Base-by-base conservation (phyloP, 1,139 yeast species). In the Sporopachydermia cereana region DNA sequence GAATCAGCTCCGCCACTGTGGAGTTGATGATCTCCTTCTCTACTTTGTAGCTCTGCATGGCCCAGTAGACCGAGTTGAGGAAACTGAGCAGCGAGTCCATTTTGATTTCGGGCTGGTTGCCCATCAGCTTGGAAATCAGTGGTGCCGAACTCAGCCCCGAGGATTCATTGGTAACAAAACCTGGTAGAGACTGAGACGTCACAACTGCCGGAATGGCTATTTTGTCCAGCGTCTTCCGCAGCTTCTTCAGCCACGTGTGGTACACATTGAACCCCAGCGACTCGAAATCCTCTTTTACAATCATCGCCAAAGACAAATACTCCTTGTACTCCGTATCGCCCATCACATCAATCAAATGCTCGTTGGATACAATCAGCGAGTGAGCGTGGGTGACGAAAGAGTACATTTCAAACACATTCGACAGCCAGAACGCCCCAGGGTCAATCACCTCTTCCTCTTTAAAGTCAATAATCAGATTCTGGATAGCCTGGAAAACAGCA, bases 341-440 rank as follows among this genome's bases (percentile, higher is more conserved):
- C 91, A 91, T 83, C 52, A 84, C 95, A 51, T 77, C 78, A 41
- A 85, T 74, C 51, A 85, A 72, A 3, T 80, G 74, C 58, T 84
- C 95, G 58, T 85, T 88, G 45, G 85, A 86, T 45, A 85, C 69
- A 52, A 91, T 86, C 20, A 95, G 86, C 52, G 78, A 79, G 62
- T 91, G 95, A 3, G 97, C 98, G 62, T 88, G 84, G 18, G 91
- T 80, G 50, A 89, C 95, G 68, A 91, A 93, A 1, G 97, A 88
- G 63, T 85, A 84, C 56, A 91, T 74, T 62, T 93, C 98, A 60
- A 93, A 96, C 4, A 95, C 91, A 64, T 91, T 91, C 2, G 97
- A 85, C 54, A 93, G 71, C 99, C 99, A 91, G 69, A 91, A 91
- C 0, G 97, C 96, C 56, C 96, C 97, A 56, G 88, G 88, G 44